Evolutionary conservation across 2,329 filamentous ascomycete species (phyloP).

Genomic region (Lachnellula suecica): DNA sequence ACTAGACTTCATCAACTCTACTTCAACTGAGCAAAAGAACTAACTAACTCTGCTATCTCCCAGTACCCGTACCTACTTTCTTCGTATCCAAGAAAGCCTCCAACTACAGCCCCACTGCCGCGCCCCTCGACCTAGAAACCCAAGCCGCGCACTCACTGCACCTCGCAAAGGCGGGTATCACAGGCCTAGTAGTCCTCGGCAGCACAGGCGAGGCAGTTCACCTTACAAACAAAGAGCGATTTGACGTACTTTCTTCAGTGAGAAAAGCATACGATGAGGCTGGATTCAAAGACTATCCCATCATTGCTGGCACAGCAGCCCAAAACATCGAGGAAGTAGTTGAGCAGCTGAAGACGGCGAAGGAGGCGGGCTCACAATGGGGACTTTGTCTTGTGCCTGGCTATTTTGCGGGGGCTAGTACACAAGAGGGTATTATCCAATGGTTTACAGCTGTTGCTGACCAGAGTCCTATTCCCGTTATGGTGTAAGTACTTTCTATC

Average conservation of each 20-base stretch:
- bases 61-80: constrained; percentile 61
- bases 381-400: constrained; percentile 63
- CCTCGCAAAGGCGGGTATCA: constrained; percentile 58
- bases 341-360: constrained; percentile 47
- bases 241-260: constrained; percentile 51
- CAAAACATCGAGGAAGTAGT: constrained; percentile 58
- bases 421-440: constrained; percentile 56
- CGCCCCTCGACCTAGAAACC: constrained; percentile 52
- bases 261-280: constrained; percentile 52
- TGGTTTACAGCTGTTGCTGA: constrained; percentile 65
- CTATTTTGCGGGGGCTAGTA: constrained; percentile 60
- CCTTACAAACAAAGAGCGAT: constrained; percentile 55
- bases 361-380: constrained; percentile 58
- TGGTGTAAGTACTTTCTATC: constrained; percentile 46
- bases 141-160: constrained; percentile 59
- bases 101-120: constrained; percentile 24
- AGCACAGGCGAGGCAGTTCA: constrained; percentile 65
- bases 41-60: constrained; percentile 22
- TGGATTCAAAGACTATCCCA: constrained; percentile 57
- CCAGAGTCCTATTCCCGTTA: constrained; percentile 55
- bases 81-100: constrained; percentile 39
- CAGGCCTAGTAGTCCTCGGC: constrained; percentile 60
- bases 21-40: not conserved
- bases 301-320: constrained; percentile 58
- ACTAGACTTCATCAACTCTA: too few species aligned